These are phyloP conservation scores for Phanerochaete carnosa DNA, from an alignment of 768 basidiomycete species.

Conservation along the genomic window DNA sequence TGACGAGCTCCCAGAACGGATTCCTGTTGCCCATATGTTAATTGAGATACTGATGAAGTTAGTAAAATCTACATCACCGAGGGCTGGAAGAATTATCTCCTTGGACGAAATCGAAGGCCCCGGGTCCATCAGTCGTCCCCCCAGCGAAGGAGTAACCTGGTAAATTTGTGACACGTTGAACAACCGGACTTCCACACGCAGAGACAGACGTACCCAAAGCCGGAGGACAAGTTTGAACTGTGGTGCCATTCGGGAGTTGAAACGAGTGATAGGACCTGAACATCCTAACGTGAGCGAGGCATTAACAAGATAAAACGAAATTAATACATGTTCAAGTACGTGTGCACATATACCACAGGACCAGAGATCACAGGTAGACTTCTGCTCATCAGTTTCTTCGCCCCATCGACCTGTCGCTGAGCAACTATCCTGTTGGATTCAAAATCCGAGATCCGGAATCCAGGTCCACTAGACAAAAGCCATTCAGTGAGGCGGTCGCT, in stretches of 20 bases:
- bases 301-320: slow-evolving; percentile 1
- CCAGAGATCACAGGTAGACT: slow-evolving; percentile 49
- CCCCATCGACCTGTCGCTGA: slow-evolving; percentile 64
- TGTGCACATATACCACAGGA: slow-evolving; percentile 66
- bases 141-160: slow-evolving; percentile 77
- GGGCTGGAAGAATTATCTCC: slow-evolving; percentile 60
- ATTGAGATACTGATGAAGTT: neutral
- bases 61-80: slow-evolving; percentile 40
- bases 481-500: too few relatives aligned
- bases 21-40: slow-evolving; percentile 42
- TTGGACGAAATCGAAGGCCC: slow-evolving; percentile 75
- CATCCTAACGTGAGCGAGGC: neutral
- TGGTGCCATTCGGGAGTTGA: slow-evolving; percentile 60
- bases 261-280: slow-evolving; percentile 63
- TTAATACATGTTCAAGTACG: slow-evolving; percentile 66
- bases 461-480: slow-evolving; percentile 54
- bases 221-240: slow-evolving; percentile 70
- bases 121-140: slow-evolving; percentile 84
- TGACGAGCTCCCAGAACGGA: slow-evolving; percentile 80
- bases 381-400: slow-evolving; percentile 57
- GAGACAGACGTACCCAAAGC: slow-evolving; percentile 54
- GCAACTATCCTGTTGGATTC: slow-evolving; percentile 75
- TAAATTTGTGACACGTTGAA: too few relatives aligned
- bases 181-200: too few relatives aligned
- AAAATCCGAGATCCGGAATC: slow-evolving; percentile 72